Evolutionary conservation across 2,329 filamentous ascomycete species (phyloP), one percentile per base, ranked within the genome.

Genomic region (Cytospora schulzeri): DNA sequence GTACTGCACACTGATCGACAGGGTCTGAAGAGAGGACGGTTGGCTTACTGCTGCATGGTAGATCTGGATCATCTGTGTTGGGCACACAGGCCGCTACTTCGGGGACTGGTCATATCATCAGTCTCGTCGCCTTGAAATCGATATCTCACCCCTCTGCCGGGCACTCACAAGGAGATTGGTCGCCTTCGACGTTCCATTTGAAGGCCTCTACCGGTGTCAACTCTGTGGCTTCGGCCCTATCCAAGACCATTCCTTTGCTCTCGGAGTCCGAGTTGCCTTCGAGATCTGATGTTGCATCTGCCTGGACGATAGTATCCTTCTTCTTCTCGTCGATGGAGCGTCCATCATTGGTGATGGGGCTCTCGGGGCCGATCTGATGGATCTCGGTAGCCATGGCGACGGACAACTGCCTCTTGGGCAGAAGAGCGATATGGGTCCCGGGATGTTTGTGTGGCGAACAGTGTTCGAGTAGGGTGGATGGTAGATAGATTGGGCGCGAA

Each of bases 11-110:
- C 8, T 6, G 19, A 12, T 8, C n/a, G 45, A 8, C 3, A n/a
- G 17, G 26, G 45, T 1, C 5, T 35, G 24, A 15, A 12, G 28
- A 2, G 50, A 38, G 55, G 28, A 1, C 1, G 24, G 52, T 26
- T 4, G 28, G 6, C 68, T 66, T 31, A 75, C 74, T 76, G 48
- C 70, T 76, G 68, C 74, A 76, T 2, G 70, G 67, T 15, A 72
- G 69, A 8, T 51, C 73, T 9, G 74, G 71, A 45, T 74, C 73
- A 65, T 75, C 74, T 22, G 72, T 76, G 51, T 76, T 76, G 1
- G 71, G 67, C 1, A 76, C 74, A 69, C 75, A 76, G 38, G 75
- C 73, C 15, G 75, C 75, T 33, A 76, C 74, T 63, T 76, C 75
- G 12, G 75, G 74, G 57, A 76, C 74, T 76, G 15, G 19, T 7